Evolutionary conservation across 2,329 filamentous ascomycete species (phyloP).

Genomic region (Aspergillus fischeri): DNA sequence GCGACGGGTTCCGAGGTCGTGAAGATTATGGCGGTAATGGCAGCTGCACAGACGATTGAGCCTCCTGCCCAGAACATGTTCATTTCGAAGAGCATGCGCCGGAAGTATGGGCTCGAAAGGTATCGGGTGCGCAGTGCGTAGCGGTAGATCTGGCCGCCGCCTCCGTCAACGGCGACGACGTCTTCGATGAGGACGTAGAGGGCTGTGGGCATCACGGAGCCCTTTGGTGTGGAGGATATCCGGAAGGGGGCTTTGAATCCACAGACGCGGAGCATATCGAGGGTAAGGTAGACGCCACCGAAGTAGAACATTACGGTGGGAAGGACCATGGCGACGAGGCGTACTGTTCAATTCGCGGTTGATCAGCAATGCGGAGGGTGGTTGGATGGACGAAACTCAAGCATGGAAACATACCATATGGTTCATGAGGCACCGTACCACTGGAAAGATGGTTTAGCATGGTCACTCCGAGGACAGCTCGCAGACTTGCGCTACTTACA

Average conservation of each 20-base stretch:
- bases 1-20: constrained; percentile 46
- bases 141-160: constrained; percentile 53
- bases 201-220: constrained; percentile 55
- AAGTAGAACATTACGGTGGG: constrained; percentile 46
- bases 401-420: constrained; percentile 31
- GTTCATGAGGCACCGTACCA: constrained; percentile 38
- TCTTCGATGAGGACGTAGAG: constrained; percentile 65
- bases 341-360: constrained; percentile 24
- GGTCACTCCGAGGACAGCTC: constrained; percentile 10
- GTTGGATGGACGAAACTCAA: background rate
- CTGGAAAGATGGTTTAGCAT: constrained; percentile 15
- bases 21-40: constrained; percentile 48
- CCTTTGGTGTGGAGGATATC: constrained; percentile 61
- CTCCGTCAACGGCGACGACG: constrained; percentile 63
- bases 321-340: constrained; percentile 42
- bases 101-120: constrained; percentile 51
- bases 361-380: background rate
- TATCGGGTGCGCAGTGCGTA: constrained; percentile 50
- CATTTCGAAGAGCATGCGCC: constrained; percentile 51
- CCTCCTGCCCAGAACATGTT: constrained; percentile 57
- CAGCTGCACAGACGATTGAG: constrained; percentile 44
- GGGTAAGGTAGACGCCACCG: constrained; percentile 37
- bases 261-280: constrained; percentile 39
- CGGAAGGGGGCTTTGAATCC: constrained; percentile 55
- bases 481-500: constrained; percentile 27